Evolutionary conservation across 768 basidiomycete species (phyloP), one percentile per base, ranked within the genome.

Genomic region (Clavulina sp.): DNA sequence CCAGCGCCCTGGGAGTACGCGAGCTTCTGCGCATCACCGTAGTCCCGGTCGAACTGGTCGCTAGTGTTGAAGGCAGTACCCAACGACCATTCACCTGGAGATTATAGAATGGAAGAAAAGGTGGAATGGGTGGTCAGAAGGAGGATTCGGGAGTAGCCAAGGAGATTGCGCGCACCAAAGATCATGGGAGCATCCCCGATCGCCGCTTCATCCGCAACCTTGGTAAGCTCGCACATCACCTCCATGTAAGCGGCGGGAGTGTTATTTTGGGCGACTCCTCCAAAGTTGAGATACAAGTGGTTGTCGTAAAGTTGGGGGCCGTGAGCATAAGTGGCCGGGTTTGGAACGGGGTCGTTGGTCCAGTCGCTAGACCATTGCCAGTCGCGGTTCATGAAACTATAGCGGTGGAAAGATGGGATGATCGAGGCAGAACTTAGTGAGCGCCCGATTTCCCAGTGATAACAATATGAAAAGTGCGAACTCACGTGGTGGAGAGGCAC

Each of bases 251-350:
- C 28, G 5, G 28, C 30, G 5, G 23, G 26, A 32, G 21, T 52
- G 4, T 34, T 9, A 4, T 46, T 33, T 7, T 19, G 30, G 30
- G 51, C 41, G 4, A 52, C 51, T 18, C 51, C 51, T 6, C 51
- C 51, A 41, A 52, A 81, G 76, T 68, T 74, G 59, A 83, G 84
- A 61, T 85, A 87, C 18, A 87, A 60, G 63, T 86, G 84, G 50
- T 84, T 81, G 58, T 87, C 84, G 57, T 86, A 87, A 24, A 65
- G 67, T 57, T 81, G 80, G 9, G 82, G 80, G 1, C 84, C 84
- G 40, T 73, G 71, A 3, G 72, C 71, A 24, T 78, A 82, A 48
- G 76, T 68, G 5, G 78, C 76, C 13, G 84, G 84, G 60, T 87
- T 87, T 3, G 80, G 9, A 18, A 76, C 80, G 62, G 75, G 70